These are phyloP conservation scores for Phytophthora gonapodyides DNA, from an alignment of 352 stramenopile genomes.

Conservation along the genomic window DNA sequence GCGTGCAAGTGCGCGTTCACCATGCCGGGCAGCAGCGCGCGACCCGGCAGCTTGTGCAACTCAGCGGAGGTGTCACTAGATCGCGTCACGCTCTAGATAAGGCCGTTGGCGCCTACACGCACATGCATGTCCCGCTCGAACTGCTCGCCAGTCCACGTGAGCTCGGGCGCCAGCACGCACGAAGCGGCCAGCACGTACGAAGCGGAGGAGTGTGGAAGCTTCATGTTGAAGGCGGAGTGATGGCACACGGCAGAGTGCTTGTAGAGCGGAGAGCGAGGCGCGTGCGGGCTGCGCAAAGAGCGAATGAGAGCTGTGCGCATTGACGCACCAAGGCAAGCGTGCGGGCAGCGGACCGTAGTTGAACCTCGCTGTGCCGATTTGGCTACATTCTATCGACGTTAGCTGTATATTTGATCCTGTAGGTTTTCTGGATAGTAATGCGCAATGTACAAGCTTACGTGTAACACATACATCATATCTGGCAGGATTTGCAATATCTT, in stretches of 20 bases:
- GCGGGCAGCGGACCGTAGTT: slow-evolving; percentile 14
- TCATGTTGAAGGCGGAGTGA: slow-evolving; percentile 29
- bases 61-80: background rate
- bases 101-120: slow-evolving; percentile 50
- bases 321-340: slow-evolving; percentile 26
- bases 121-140: slow-evolving; percentile 65
- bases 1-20: slow-evolving; percentile 85
- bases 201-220: slow-evolving; percentile 21
- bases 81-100: slow-evolving; percentile 47
- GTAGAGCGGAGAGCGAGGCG: slow-evolving; percentile 8
- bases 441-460: too few species aligned
- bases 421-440: background rate
- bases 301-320: slow-evolving; percentile 34
- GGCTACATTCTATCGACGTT: background rate
- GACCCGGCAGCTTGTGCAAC: slow-evolving; percentile 47
- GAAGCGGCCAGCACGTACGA: slow-evolving; percentile 46
- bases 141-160: slow-evolving; percentile 64
- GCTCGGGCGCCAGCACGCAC: slow-evolving; percentile 59
- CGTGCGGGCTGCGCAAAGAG: slow-evolving; percentile 24
- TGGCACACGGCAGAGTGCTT: slow-evolving; percentile 18
- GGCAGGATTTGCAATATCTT: slow-evolving; percentile 1
- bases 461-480: background rate
- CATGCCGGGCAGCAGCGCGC: slow-evolving; percentile 68
- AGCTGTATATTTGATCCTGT: background rate
- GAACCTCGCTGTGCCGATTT: slow-evolving; percentile 2